Conservation (phyloP, 768 basidiomycete genomes). For the Tulasnella sp. region DNA sequence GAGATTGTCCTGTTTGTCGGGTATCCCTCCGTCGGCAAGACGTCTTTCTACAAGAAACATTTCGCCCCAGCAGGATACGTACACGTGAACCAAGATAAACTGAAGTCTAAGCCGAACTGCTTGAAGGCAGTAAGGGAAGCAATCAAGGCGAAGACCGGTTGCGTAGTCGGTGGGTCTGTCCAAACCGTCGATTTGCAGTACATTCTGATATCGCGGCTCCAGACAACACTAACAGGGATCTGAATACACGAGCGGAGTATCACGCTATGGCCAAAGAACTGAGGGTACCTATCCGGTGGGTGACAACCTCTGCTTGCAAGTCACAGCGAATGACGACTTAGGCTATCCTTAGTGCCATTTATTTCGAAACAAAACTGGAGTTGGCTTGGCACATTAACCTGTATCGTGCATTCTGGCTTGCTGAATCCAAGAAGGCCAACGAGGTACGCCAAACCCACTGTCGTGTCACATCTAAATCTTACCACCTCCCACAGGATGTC, state of each 20-base stretch:
- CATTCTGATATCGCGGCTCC: background rate
- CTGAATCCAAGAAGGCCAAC: conserved; percentile 22
- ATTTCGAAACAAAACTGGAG: conserved; percentile 63
- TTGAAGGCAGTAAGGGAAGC: conserved; percentile 47
- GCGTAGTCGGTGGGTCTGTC: conserved; percentile 51
- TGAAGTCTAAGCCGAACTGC: conserved; percentile 67
- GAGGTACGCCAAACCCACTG: conserved; percentile 1
- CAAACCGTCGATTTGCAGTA: background rate
- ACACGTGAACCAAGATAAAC: conserved; percentile 78
- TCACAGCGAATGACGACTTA: background rate
- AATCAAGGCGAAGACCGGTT: conserved; percentile 44
- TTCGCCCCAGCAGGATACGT: conserved; percentile 58
- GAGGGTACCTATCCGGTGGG: conserved; percentile 45
- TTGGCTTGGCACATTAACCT: conserved; percentile 90
- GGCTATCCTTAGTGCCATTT: conserved; percentile 45
- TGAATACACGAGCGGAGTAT: conserved; percentile 55
- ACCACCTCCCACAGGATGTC: conserved; percentile 23
- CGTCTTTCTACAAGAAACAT: conserved; percentile 58
- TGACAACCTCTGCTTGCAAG: background rate
- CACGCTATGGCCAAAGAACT: conserved; percentile 49
- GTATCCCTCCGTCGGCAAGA: conserved; percentile 61
- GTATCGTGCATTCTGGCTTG: conserved; percentile 50
- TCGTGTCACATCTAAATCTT: background rate
- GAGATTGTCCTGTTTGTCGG: conserved; percentile 55
- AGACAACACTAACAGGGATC: conserved; percentile 92